Evolutionary conservation across 78 protist genomes (phyloP), one percentile per base, ranked within the genome.

Genomic region (Anaeramoeba flamelloides): DNA sequence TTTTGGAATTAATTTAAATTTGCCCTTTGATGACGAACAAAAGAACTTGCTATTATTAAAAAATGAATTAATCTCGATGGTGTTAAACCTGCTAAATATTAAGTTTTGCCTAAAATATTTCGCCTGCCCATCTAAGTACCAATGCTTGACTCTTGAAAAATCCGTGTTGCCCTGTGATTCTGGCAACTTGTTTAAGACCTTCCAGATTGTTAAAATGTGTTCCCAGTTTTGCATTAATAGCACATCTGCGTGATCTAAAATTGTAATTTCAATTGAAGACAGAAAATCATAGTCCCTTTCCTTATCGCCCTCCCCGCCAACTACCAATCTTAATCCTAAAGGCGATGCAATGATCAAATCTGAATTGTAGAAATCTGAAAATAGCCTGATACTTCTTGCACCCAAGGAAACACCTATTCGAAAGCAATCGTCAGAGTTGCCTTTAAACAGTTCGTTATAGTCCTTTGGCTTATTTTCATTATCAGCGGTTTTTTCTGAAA

Each of bases 191-290:
- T 91, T 91, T 30, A 82, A 17, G 17, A 17, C 8, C 34, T 17
- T 8, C 8, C 8, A 53, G 8, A 53, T 22, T 34, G 34, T 2
- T 31, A 82, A 41, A 91, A 90, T 40, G 64, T 91, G 92, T 75
- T 88, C 92, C 92, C 92, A 89, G 80, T 91, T 91, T 78, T 91
- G 95, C 92, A 90, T 89, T 39, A 53, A 64, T 26, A 90, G 33
- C 33, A 83, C 74, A 26, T 88, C 87, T 2, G 87, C 84, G 74
- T 41, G 83, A 33, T 84, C 92, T 37, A 89, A n/a, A 26, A 90
- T 74, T 1, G 77, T 26, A 12, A 91, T 33, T 84, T 91, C 92
- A 33, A 91, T 65, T 0, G 91, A 87, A 4, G 91, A 87, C 2
- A 91, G 81, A 41, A 85, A 90, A 81, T 91, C 69, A 53, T 26